phyloP scores from a whole-genome alignment of 345 rosid species.

The Stellera chamaejasme region DNA sequence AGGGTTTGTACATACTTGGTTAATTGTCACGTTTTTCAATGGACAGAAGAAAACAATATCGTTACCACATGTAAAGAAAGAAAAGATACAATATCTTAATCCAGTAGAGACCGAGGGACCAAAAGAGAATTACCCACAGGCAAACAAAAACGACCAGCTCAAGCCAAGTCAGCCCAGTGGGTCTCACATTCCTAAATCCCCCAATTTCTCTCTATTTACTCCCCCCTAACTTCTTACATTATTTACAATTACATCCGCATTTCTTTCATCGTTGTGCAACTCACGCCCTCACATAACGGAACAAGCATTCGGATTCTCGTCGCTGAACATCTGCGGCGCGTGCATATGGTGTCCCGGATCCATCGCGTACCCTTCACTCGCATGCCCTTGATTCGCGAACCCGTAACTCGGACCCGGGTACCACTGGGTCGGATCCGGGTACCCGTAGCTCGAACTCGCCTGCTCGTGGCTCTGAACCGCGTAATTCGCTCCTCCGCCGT shows the following conservation, averaged over 20 bases:
- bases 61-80: too few species aligned
- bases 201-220: conserved; percentile 16
- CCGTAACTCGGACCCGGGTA: conserved; percentile 12
- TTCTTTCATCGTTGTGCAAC: too few species aligned
- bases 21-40: too few species aligned
- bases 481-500: conserved; percentile 28
- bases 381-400: conserved; percentile 22
- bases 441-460: neutral
- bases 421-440: neutral
- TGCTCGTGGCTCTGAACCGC: conserved; percentile 21
- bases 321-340: conserved; percentile 81
- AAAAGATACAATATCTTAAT: too few species aligned
- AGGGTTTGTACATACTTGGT: too few species aligned
- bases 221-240: conserved; percentile 14
- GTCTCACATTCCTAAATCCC: neutral
- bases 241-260: conserved; percentile 20
- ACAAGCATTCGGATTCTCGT: conserved; percentile 88
- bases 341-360: conserved; percentile 28
- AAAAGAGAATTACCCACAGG: too few species aligned
- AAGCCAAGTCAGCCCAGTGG: too few species aligned
- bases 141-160: too few species aligned
- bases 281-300: conserved; percentile 46
- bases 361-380: conserved; percentile 23
- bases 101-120: too few species aligned
- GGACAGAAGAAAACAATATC: too few species aligned